Conservation (phyloP, 208 protist species). For the Acanthamoeba rhysodes region DNA sequence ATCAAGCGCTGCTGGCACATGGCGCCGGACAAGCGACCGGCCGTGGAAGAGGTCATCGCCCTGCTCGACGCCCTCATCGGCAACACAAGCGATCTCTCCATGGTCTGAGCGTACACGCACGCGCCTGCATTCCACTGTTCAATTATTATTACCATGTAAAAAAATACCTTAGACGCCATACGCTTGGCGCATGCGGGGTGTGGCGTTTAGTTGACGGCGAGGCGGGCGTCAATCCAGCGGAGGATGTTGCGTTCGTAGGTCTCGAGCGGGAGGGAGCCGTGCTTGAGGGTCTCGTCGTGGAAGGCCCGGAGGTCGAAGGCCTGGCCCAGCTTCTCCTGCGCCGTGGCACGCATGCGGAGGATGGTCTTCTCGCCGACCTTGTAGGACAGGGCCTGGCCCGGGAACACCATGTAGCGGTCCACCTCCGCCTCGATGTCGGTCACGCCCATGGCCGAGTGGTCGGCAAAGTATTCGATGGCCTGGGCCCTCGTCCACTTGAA, state of each 20-base stretch:
- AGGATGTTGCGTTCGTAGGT: slow-evolving; percentile 71
- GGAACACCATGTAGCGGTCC: slow-evolving; percentile 80
- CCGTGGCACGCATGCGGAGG: slow-evolving; percentile 55
- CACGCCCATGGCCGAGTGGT: slow-evolving; percentile 32
- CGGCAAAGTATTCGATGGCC: slow-evolving; percentile 76
- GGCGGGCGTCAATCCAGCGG: slow-evolving; percentile 66
- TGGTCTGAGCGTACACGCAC: too few relatives aligned
- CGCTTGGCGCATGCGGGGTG: too few relatives aligned
- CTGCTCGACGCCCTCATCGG: not conserved
- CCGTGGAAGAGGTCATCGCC: not conserved
- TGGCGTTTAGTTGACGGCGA: not conserved
- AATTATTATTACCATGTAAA: too few relatives aligned
- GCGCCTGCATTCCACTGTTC: too few relatives aligned
- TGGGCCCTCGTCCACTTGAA: slow-evolving; percentile 76
- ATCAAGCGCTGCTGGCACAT: slow-evolving; percentile 16
- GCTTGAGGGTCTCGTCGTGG: slow-evolving; percentile 72
- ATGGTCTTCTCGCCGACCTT: slow-evolving; percentile 80
- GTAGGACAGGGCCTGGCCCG: slow-evolving; percentile 79
- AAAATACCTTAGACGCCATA: too few relatives aligned
- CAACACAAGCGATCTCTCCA: not conserved
- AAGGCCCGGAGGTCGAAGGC: slow-evolving; percentile 75
- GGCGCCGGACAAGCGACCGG: not conserved
- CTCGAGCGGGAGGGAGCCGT: slow-evolving; percentile 75
- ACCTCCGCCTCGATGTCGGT: slow-evolving; percentile 71
- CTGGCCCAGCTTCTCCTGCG: slow-evolving; percentile 54